Percentiles rank a stretch among this genome's conserved stretches.
Evolutionary conservation across 169 alveolate genomes (phyloP).

Genomic region (Ichthyophthirius multifiliis): DNA sequence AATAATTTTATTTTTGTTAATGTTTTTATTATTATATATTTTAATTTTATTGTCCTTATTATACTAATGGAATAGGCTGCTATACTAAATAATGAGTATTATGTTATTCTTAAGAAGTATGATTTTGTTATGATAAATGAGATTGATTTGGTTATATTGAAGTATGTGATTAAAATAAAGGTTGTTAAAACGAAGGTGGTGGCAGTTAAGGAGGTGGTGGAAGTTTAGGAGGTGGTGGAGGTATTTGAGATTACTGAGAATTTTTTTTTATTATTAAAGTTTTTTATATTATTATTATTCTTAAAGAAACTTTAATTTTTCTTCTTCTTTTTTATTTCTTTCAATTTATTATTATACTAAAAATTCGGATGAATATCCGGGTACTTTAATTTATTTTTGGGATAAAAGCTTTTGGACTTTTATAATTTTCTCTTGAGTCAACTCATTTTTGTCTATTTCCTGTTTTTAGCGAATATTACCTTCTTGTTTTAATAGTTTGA

Average conservation of each 20-base stretch:
- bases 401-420: not conserved
- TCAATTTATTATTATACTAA: not conserved
- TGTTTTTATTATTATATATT: not conserved
- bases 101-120: not conserved
- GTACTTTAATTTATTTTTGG: not conserved
- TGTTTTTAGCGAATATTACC: not conserved
- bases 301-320: not conserved
- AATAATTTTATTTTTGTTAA: not conserved
- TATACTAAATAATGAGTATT: not conserved
- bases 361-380: not conserved
- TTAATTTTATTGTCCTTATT: not conserved
- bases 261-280: not conserved
- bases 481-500: not conserved
- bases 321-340: not conserved
- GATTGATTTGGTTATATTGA: too few species aligned
- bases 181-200: too few species aligned
- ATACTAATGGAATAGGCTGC: not conserved
- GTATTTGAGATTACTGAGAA: too few species aligned
- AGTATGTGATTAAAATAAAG: too few species aligned
- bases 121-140: too few species aligned
- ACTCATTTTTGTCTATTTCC: not conserved
- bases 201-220: too few species aligned
- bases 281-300: not conserved
- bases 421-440: not conserved
- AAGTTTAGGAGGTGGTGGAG: too few species aligned